phyloP scores from a whole-genome alignment of 192 early-diverging fungal species.

The Thamnidium elegans region DNA sequence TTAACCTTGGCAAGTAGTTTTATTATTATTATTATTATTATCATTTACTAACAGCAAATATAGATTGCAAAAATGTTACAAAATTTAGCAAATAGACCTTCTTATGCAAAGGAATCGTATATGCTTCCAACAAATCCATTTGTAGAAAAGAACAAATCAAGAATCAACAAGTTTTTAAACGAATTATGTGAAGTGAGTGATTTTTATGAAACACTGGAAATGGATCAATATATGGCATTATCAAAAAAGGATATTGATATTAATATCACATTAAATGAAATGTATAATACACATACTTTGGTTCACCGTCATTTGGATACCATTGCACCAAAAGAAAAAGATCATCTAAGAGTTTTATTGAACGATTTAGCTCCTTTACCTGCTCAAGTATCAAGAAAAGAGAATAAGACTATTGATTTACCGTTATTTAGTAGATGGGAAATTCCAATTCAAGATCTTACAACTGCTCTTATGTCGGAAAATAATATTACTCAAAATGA shows the following conservation, averaged over 20 bases:
- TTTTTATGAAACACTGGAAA: slow-evolving; percentile 94
- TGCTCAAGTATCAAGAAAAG: slow-evolving; percentile 73
- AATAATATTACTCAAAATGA: slow-evolving; percentile 91
- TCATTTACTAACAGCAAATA: not conserved
- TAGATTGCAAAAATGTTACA: slow-evolving; percentile 92
- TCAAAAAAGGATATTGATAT: slow-evolving; percentile 90
- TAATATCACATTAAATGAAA: slow-evolving; percentile 91
- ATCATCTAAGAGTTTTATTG: slow-evolving; percentile 75
- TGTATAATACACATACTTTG: slow-evolving; percentile 87
- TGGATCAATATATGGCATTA: slow-evolving; percentile 96
- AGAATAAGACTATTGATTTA: slow-evolving; percentile 71
- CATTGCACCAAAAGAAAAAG: slow-evolving; percentile 75
- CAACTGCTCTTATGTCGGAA: slow-evolving; percentile 70
- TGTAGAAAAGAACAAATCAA: slow-evolving; percentile 80
- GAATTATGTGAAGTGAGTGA: slow-evolving; percentile 93
- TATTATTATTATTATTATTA: slow-evolving; percentile 1
- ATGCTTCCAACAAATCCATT: slow-evolving; percentile 90
- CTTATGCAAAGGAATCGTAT: slow-evolving; percentile 87
- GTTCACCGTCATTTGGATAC: slow-evolving; percentile 79
- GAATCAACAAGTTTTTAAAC: slow-evolving; percentile 86
- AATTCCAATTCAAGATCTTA: slow-evolving; percentile 68
- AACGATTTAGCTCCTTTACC: slow-evolving; percentile 75
- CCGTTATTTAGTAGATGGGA: slow-evolving; percentile 84
- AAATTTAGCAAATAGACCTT: slow-evolving; percentile 92
- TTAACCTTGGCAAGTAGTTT: slow-evolving; percentile 69